A percentile compares a stretch with the other conserved stretches of the same genome.
Evolutionary conservation across 768 basidiomycete genomes (phyloP).

Genomic region (Tubosaeta sp.): DNA sequence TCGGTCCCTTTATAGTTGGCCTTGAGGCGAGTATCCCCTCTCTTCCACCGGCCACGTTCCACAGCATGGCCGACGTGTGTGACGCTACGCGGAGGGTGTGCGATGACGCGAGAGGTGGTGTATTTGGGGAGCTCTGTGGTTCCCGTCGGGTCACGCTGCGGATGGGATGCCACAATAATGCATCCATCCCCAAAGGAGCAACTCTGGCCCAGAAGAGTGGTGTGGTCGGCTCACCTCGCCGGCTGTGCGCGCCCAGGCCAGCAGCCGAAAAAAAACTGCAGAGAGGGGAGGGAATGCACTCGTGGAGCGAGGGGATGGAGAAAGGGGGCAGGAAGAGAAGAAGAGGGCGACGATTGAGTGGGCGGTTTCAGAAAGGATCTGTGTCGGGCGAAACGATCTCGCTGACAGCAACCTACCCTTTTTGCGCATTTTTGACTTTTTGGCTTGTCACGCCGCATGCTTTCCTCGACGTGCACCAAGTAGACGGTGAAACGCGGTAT

Average conservation of each 20-base stretch:
- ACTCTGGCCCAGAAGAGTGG: constrained; percentile 2
- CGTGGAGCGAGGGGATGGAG: not conserved
- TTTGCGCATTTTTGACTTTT: constrained; percentile 1
- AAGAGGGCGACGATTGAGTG: not conserved
- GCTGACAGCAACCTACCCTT: not conserved
- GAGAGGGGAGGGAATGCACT: not conserved
- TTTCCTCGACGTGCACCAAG: not conserved
- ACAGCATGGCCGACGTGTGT: not conserved
- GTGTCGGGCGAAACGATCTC: not conserved
- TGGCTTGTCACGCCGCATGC: not conserved
- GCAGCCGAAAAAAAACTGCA: not conserved
- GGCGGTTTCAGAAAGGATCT: not conserved
- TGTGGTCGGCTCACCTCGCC: not conserved
- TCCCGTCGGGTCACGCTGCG: not conserved
- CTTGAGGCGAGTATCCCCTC: constrained; percentile 3
- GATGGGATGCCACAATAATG: constrained; percentile 16
- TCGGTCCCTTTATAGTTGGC: constrained; percentile 2
- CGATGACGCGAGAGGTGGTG: not conserved
- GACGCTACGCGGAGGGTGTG: not conserved
- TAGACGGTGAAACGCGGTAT: not conserved
- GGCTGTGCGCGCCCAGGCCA: not conserved
- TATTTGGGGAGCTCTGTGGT: not conserved
- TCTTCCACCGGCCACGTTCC: not conserved
- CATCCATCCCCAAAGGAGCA: constrained; percentile 1
- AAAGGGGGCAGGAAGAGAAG: not conserved